Conservation (phyloP, 345 rosid species). For the Psidium friedrichsthalianum region DNA sequence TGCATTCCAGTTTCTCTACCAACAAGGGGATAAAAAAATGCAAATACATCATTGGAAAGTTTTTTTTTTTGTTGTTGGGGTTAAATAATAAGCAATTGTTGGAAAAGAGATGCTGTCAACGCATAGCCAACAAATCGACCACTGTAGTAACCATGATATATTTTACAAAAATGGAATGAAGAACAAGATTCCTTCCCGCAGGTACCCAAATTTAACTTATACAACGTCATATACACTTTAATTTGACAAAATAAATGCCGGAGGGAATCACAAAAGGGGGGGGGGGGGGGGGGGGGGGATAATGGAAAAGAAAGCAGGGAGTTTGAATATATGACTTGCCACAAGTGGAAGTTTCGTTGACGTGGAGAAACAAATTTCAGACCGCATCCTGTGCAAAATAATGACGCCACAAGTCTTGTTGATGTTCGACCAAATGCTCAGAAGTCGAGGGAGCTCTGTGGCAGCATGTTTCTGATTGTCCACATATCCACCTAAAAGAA, state of each 20-base stretch:
- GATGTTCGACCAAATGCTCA: background rate
- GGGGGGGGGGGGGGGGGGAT: background rate
- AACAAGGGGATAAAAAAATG: background rate
- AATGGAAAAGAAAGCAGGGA: background rate
- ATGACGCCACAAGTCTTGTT: background rate
- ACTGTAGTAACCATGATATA: background rate
- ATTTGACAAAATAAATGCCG: constrained; percentile 8
- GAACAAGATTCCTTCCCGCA: background rate
- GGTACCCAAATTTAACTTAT: constrained; percentile 8
- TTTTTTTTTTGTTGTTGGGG: no score
- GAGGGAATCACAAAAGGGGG: constrained; percentile 1
- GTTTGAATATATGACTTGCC: background rate
- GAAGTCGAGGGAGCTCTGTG: background rate
- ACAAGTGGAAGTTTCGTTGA: background rate
- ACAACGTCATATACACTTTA: constrained; percentile 34
- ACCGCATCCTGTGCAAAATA: background rate
- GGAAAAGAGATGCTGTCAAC: background rate
- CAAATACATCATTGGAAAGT: background rate
- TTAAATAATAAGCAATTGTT: background rate
- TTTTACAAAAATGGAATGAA: background rate
- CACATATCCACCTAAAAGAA: background rate
- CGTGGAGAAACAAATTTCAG: background rate
- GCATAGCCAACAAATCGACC: background rate
- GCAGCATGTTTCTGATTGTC: background rate
- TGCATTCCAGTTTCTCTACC: background rate